A percentile compares a stretch with the other conserved stretches of the same genome.
phyloP scores from a whole-genome alignment of 2,329 filamentous ascomycete species.

The Alternaria sp. region DNA sequence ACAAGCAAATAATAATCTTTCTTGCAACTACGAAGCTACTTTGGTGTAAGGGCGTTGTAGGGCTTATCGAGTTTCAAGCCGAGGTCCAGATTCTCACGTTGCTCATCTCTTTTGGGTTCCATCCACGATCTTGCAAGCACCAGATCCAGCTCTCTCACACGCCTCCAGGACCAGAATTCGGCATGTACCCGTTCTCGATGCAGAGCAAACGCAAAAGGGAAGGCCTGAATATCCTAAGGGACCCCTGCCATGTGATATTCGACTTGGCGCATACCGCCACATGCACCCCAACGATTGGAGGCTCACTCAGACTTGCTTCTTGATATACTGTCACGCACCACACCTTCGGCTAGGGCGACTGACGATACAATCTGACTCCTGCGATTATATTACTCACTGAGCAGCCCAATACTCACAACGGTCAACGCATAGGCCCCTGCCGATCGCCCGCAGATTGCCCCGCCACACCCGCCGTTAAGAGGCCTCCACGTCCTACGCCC shows the following conservation, averaged over 20 bases:
- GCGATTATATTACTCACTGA: conserved; percentile 7
- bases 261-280: conserved; percentile 36
- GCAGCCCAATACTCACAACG: not conserved
- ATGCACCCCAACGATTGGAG: conserved; percentile 34
- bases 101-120: not conserved
- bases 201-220: conserved; percentile 26
- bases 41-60: conserved; percentile 20
- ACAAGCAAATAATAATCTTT: conserved; percentile 8
- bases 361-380: conserved; percentile 18
- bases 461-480: conserved; percentile 18
- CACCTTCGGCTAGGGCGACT: conserved; percentile 6
- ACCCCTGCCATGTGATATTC: conserved; percentile 25
- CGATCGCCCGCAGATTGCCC: conserved; percentile 29
- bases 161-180: not conserved
- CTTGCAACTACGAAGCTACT: conserved; percentile 22
- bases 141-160: conserved; percentile 10
- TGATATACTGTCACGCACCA: conserved; percentile 21
- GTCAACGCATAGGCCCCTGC: not conserved
- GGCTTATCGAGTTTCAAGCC: conserved; percentile 31
- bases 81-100: conserved; percentile 15
- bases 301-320: conserved; percentile 32
- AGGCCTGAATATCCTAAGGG: conserved; percentile 21
- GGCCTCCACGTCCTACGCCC: conserved; percentile 21
- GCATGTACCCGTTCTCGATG: conserved; percentile 8
- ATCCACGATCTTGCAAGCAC: conserved; percentile 3